A percentile compares a stretch with the other conserved stretches of the same genome.
Conservation (phyloP, 257 asterid genomes). For the Linaria vulgaris region DNA sequence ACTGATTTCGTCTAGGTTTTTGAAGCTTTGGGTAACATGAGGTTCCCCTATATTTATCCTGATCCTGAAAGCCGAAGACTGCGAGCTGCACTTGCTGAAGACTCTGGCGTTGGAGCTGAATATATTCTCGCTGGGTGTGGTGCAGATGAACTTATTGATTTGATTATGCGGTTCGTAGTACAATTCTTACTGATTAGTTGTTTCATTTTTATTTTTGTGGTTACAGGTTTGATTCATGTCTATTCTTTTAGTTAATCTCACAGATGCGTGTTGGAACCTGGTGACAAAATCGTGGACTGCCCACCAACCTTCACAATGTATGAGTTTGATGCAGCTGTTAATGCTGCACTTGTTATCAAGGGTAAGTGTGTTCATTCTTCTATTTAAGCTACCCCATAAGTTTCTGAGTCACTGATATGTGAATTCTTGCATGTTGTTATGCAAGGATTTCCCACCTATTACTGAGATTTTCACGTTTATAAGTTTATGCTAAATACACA, state of each 20-base stretch:
- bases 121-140: slow-evolving; percentile 92
- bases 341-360: slow-evolving; percentile 84
- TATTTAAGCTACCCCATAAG: slow-evolving; percentile 4
- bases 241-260: slow-evolving; percentile 26
- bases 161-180: slow-evolving; percentile 78
- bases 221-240: slow-evolving; percentile 10
- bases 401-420: slow-evolving; percentile 7
- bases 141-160: slow-evolving; percentile 96
- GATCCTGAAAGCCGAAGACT: slow-evolving; percentile 94
- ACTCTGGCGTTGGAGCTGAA: slow-evolving; percentile 91
- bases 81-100: slow-evolving; percentile 93
- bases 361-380: slow-evolving; percentile 41
- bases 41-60: slow-evolving; percentile 93
- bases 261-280: slow-evolving; percentile 94
- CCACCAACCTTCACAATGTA: slow-evolving; percentile 99
- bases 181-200: slow-evolving; percentile 12
- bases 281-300: slow-evolving; percentile 92
- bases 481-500: background rate
- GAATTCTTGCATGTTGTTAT: slow-evolving; percentile 11
- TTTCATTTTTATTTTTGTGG: slow-evolving; percentile 2
- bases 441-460: slow-evolving; percentile 14
- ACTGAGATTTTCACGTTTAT: background rate
- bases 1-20: slow-evolving; percentile 58
- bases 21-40: slow-evolving; percentile 82
- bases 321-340: slow-evolving; percentile 97